Evolutionary conservation across 345 rosid genomes (phyloP), one percentile per base, ranked within the genome.

Genomic region (Salix viminalis): DNA sequence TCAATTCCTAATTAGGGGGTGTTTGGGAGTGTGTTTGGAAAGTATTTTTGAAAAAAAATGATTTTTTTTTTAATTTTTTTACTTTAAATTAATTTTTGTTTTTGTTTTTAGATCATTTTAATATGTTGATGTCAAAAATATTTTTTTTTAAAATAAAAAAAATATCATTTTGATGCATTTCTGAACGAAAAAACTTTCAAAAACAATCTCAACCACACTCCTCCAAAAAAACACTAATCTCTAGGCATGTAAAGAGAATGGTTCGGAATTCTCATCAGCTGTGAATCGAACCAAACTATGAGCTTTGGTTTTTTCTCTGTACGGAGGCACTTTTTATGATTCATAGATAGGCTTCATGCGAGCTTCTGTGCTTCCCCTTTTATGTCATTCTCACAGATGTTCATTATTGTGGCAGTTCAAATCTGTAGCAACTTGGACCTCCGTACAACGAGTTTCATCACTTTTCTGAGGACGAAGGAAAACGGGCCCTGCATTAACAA

Each of bases 391-490:
- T 74, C 54, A 70, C 39, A 24, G 30, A 60, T 52, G 74, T 8
- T 75, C 37, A 32, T 66, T 24, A 8, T 50, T 68, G 18, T 86
- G 70, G 75, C 94, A 95, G 98, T 95, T 90, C 90, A 91, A 90
- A 78, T 62, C 87, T 10, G 97, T 91, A 79, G 94, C 99, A 41
- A 88, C 75, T 65, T 69, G 90, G 89, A 84, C 77, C 67, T 79
- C 98, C 65, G 83, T 82, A 4, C 83, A 85, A 77, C 87, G 93
- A 61, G 98, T 83, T 11, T 19, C 61, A 52, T 84, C 90, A 34
- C 75, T 93, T 67, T 93, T 95, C 88, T 75, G 83, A 85, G 81
- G 90, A 84, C 74, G 83, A 87, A 81, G 75, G 69, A 74, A 64
- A 79, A 75, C 75, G 12, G 80, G 76, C 70, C 75, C 67, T 64